Base-by-base conservation (phyloP, 2,329 filamentous ascomycete genomes). In the Ophiostoma australiae region DNA sequence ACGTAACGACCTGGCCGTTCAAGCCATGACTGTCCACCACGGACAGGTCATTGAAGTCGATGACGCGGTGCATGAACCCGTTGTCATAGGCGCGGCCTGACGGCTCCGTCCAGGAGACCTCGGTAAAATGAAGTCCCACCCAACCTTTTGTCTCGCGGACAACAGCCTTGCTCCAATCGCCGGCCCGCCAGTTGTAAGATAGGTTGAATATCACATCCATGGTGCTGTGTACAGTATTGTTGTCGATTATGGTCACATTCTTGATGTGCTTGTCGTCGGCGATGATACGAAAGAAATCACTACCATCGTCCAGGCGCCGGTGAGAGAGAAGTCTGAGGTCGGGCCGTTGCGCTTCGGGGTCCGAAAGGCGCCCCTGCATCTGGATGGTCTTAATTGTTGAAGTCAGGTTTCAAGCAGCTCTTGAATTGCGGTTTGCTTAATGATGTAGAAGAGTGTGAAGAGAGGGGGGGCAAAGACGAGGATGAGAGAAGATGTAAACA, bases 181-280 rank as follows among this genome's bases (percentile, higher is more conserved):
- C 66, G 11, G 11, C 10, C 6, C 11, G 39, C 66, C 66, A 67
- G 23, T 31, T 44, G 65, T 8, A 0, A 1, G 17, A 8, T 6
- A 66, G 35, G 2, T 3, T 5, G 11, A 3, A 0, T 7, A n/a
- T 5, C 17, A 8, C 27, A 10, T 63, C 58, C 0, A 0, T 1
- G 15, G 6, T 23, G 5, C 7, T 2, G 5, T 7, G n/a, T n/a
- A n/a, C 6, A 1, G 7, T 0, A 35, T 5, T 15, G 4, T 37
- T 10, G 35, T 23, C 3, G 33, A 13, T n/a, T 4, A 48, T 8
- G 4, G 37, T 31, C n/a, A 48, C 66, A 33, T 48, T 3, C 23
- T 31, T 67, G 23, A 67, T 48, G 23, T 7, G 10, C 3, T 15
- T 67, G 17, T 8, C 31, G n/a, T 66, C 33, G n/a, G 23, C 66